Percentiles rank a stretch among this genome's conserved stretches.
Evolutionary conservation across 495 filamentous ascomycete species (phyloP).

Genomic region (Parathielavia hyrcaniae): DNA sequence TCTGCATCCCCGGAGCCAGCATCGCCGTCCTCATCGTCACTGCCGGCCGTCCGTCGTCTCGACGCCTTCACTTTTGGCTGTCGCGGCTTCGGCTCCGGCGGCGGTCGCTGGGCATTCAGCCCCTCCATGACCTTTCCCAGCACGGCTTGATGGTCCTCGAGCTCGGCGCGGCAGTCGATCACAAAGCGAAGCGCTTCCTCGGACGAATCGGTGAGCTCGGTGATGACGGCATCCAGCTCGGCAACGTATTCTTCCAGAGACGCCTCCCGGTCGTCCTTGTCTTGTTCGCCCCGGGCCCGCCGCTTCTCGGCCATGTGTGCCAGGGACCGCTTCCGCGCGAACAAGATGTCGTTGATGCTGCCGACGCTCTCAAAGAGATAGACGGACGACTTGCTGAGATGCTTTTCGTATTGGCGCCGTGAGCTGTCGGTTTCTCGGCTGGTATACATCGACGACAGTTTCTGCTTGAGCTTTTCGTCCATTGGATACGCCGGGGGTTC

Average conservation of each 20-base stretch:
- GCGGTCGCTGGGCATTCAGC: constrained; percentile 41
- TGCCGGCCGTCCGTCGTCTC: constrained; percentile 17
- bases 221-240: constrained; percentile 37
- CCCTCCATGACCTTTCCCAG: constrained; percentile 42
- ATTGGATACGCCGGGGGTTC: constrained; percentile 51
- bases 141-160: constrained; percentile 41
- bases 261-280: constrained; percentile 36
- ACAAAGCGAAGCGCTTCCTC: constrained; percentile 41
- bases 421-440: constrained; percentile 25
- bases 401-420: constrained; percentile 33
- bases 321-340: constrained; percentile 45
- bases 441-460: constrained; percentile 30
- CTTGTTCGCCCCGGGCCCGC: constrained; percentile 32
- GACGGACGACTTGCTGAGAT: constrained; percentile 34
- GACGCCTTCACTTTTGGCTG: constrained; percentile 9
- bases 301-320: constrained; percentile 32
- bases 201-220: constrained; percentile 33
- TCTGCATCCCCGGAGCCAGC: constrained; percentile 31
- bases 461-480: constrained; percentile 26
- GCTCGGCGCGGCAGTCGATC: constrained; percentile 44
- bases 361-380: constrained; percentile 37
- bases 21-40: constrained; percentile 24
- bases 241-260: constrained; percentile 35
- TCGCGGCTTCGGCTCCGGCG: constrained; percentile 21
- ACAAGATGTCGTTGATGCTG: constrained; percentile 49